Evolutionary conservation across 192 early-diverging fungal genomes (phyloP), one percentile per base, ranked within the genome.

Genomic region (Allomyces macrogynus): DNA sequence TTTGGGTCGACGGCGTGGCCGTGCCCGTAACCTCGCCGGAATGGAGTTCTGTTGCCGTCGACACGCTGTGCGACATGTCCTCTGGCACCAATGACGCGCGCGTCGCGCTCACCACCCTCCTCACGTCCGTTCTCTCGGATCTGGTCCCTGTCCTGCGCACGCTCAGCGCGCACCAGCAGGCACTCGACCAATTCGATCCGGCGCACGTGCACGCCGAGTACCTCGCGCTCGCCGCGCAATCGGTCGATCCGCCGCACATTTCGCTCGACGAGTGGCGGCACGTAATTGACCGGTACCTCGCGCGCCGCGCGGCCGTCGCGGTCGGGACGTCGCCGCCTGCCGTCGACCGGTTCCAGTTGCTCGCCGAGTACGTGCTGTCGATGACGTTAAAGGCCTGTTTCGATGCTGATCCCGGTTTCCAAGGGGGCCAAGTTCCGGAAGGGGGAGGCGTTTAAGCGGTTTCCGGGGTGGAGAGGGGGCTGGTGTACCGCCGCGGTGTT

Each of bases 381-480:
- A 76, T 75, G 12, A 88, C 87, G 16, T 73, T 91, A 32, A 91
- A 91, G 68, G 89, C 89, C 69, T 80, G 85, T 25, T 25, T 91
- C 89, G 18, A 74, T 87, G 23, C 69, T 91, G 43, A 75, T 89
- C 61, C 70, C 81, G 1, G 61, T 85, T 32, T 54, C 65, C 60
- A 60, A 43, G 62, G 27, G 20, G 57, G 66, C 11, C 64, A 60
- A 0, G 23, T 25, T 3, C 24, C 18, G 20, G 26, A 25, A 14
- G 16, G 12, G n/a, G 26, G 69, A 70, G 65, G 60, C 32, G 43
- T 12, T 11, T 1, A 25, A 68, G 60, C 18, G 10, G 23, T 25
- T 67, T 65, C 22, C 61, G 66, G n/a, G 22, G 60, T 71, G 16
- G 54, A 43, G 4, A 67, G 42, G 61, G n/a, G 60, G 24, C 71